Base-by-base conservation (phyloP, 495 filamentous ascomycete species). In the Lophium mytilinum region DNA sequence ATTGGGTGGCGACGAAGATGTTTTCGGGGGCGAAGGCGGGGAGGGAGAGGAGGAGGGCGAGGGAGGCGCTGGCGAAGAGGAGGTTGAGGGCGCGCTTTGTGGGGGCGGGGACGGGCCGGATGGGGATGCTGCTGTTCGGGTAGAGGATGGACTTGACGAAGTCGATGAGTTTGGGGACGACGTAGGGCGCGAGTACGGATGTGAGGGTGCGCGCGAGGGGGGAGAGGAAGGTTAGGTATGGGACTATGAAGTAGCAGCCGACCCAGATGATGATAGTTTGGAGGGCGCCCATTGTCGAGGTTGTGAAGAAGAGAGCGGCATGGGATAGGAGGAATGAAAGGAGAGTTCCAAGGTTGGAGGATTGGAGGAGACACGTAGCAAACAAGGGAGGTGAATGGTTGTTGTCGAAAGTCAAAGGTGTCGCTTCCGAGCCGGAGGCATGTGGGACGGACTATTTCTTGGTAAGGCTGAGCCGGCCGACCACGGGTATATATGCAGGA, bases 141-240 rank as follows among this genome's bases (percentile, higher is more conserved):
- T 76, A 71, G 14, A 72, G 68, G 1, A 81, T 55, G 39, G 75
- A 74, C 61, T 86, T 84, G 72, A 92, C 91, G 73, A 82, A 84
- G 55, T 71, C 72, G 58, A 95, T 75, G 49, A 80, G 70, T 50
- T 86, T 85, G 35, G 88, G 87, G 49, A 96, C 72, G 57, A 95
- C 69, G 52, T 93, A 72, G n/a, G 92, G 91, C 0, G 81, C 92
- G 70, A 96, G 86, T 75, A 93, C 84, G 69, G 95, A 76, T 64
- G 88, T 73, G 68, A 95, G 77, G 19, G 52, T 34, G 39, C 58
- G 62, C 9, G 57, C 18, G 6, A 30, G 40, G 17, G 43, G 64
- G 8, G 57, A 49, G 18, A 64, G 62, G 45, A 64, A 64, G 11
- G 57, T 60, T 12, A 64, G 62, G 42, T 57, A 53, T 34, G 62